Evolutionary conservation across 179 eudicot genomes (phyloP).

Genomic region (Dionaea muscipula): DNA sequence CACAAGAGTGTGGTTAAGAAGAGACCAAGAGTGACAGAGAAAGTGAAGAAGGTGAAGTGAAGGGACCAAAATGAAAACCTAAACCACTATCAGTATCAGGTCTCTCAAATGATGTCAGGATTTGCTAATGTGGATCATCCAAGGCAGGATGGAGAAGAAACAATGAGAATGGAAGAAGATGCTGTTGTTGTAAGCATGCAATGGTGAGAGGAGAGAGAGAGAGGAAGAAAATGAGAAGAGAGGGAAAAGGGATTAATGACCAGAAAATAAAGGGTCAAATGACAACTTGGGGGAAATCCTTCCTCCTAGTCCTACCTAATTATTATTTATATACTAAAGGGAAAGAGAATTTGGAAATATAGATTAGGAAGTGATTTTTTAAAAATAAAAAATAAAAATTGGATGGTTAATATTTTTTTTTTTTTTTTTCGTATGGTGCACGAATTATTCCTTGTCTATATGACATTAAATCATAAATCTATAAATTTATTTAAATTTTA

Average conservation of each 20-base stretch:
- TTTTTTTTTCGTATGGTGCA: too few species aligned
- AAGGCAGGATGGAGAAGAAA: background rate
- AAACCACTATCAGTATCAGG: constrained; percentile 20
- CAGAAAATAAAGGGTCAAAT: constrained; percentile 11
- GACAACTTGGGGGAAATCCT: too few species aligned
- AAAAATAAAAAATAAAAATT: too few species aligned
- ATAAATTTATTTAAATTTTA: too few species aligned
- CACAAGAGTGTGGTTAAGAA: constrained; percentile 27
- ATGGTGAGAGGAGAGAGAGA: background rate
- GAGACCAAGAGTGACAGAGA: constrained; percentile 19
- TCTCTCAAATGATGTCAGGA: background rate
- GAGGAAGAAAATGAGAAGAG: background rate
- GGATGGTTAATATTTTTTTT: too few species aligned
- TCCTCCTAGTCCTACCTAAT: too few species aligned
- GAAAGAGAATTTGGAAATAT: background rate
- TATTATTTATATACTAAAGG: too few species aligned
- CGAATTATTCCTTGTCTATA: too few species aligned
- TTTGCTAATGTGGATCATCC: too few species aligned
- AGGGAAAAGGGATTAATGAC: too few species aligned
- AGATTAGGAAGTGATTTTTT: too few species aligned
- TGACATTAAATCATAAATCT: too few species aligned
- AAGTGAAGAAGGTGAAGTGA: background rate
- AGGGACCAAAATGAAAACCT: constrained; percentile 17
- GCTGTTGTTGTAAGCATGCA: constrained; percentile 15
- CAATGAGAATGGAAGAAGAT: constrained; percentile 17